Evolutionary conservation across 1,139 yeast genomes (phyloP).

Genomic region (Yarrowia galli): DNA sequence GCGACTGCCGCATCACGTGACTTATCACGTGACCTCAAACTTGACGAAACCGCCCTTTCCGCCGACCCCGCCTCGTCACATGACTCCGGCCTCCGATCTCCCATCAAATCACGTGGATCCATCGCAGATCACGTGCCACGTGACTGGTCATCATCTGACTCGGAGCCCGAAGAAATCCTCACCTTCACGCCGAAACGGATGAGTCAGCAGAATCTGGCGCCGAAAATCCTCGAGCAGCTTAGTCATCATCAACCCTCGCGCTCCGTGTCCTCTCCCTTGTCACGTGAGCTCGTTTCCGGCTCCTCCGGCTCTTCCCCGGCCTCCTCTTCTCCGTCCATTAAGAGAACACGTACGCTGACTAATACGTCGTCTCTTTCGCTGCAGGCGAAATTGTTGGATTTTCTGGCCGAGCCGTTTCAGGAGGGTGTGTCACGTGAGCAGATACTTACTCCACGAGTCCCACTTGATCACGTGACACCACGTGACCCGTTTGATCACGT

Average conservation of each 20-base stretch:
- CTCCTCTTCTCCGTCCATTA: neutral
- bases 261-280: neutral
- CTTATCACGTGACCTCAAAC: too few species aligned
- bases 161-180: slow-evolving; percentile 14
- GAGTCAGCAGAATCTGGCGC: slow-evolving; percentile 16
- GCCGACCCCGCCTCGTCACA: too few species aligned
- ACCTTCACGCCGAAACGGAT: slow-evolving; percentile 16
- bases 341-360: slow-evolving; percentile 10
- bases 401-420: slow-evolving; percentile 47
- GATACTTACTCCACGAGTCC: too few species aligned
- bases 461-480: too few species aligned
- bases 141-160: neutral
- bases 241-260: slow-evolving; percentile 5
- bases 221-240: slow-evolving; percentile 11
- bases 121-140: too few species aligned
- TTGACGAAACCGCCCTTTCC: too few species aligned
- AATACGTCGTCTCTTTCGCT: slow-evolving; percentile 41
- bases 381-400: slow-evolving; percentile 49
- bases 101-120: too few species aligned
- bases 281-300: neutral
- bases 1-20: too few species aligned
- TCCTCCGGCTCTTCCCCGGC: neutral
- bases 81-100: too few species aligned
- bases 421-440: too few species aligned
- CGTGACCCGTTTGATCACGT: too few species aligned